These are phyloP conservation scores for Trifolium pratense DNA, from an alignment of 306 rosid species.

Conservation along the genomic window DNA sequence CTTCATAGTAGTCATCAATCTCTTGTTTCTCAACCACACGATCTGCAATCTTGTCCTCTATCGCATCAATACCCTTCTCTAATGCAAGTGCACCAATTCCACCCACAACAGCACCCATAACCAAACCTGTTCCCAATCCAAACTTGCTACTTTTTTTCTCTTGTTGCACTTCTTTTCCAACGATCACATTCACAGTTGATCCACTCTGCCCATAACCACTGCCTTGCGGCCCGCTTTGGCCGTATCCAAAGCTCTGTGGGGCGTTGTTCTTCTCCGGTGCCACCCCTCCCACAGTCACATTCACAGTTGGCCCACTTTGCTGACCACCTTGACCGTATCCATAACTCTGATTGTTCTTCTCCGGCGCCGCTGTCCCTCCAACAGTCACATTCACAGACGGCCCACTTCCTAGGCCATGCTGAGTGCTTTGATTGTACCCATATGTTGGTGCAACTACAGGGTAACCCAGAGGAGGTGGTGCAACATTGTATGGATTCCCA, in stretches of 20 bases:
- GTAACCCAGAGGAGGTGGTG: not conserved
- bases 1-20: not conserved
- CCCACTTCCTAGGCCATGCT: constrained; percentile 41
- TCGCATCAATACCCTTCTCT: constrained; percentile 51
- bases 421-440: not conserved
- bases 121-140: constrained; percentile 78
- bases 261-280: constrained; percentile 29
- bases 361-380: not conserved
- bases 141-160: constrained; percentile 57
- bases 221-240: not conserved
- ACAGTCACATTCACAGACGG: constrained; percentile 11
- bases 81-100: constrained; percentile 61
- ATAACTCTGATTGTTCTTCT: not conserved
- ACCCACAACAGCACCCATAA: constrained; percentile 73
- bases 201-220: not conserved
- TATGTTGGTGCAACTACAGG: constrained; percentile 9
- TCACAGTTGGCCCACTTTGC: not conserved
- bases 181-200: not conserved
- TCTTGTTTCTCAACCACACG: constrained; percentile 59
- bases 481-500: not conserved
- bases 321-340: not conserved
- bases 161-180: not conserved
- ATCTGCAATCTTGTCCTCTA: constrained; percentile 65
- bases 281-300: not conserved
- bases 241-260: not conserved